Conservation (phyloP, 75 land plant species). For the Cunninghamia lanceolata region DNA sequence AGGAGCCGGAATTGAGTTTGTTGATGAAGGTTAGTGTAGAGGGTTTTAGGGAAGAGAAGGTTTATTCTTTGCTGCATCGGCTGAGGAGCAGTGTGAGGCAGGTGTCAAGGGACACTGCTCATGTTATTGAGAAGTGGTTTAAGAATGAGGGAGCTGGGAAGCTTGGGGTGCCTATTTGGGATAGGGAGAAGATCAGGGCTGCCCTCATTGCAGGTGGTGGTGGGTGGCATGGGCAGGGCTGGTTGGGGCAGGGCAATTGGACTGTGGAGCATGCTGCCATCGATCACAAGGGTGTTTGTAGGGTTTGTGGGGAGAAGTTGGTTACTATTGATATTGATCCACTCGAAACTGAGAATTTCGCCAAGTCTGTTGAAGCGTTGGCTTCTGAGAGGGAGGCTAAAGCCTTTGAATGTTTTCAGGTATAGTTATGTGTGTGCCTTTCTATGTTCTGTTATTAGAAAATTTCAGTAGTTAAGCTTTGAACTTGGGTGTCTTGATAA, state of each 20-base stretch:
- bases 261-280: constrained; percentile 39
- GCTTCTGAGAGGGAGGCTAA: constrained; percentile 66
- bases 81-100: constrained; percentile 68
- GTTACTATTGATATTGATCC: constrained; percentile 89
- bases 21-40: constrained; percentile 57
- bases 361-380: constrained; percentile 73
- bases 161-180: constrained; percentile 50
- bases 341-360: constrained; percentile 85
- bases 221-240: constrained; percentile 98
- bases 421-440: constrained; percentile 15
- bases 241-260: constrained; percentile 92
- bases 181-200: constrained; percentile 30
- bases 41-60: constrained; percentile 57
- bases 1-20: constrained; percentile 77
- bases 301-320: constrained; percentile 68
- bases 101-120: constrained; percentile 53
- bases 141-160: constrained; percentile 45
- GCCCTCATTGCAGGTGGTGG: constrained; percentile 69
- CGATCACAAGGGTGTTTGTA: constrained; percentile 61
- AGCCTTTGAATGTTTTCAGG: constrained; percentile 68
- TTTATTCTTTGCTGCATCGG: constrained; percentile 80
- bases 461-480: too few species aligned
- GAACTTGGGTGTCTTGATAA: too few species aligned
- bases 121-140: constrained; percentile 78
- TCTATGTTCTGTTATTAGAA: not conserved